Conservation (phyloP, 164 flowering plant species). For the Aristolochia contorta region DNA sequence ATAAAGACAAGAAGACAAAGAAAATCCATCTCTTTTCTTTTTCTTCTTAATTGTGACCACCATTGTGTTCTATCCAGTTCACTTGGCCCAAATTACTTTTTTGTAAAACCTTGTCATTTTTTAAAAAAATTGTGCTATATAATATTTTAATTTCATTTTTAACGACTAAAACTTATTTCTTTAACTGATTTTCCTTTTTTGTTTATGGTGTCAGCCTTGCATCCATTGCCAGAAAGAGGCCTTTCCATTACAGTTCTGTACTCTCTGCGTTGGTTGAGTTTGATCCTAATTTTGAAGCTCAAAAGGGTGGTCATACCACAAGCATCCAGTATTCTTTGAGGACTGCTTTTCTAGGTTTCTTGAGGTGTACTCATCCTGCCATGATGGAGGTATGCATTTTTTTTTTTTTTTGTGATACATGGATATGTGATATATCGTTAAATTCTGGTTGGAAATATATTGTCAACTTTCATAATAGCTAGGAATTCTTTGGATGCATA, state of each 20-base stretch:
- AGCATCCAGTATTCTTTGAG: constrained; percentile 81
- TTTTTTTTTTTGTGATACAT: background rate
- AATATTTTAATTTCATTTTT: too few relatives aligned
- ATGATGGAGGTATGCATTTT: constrained; percentile 55
- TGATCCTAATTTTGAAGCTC: constrained; percentile 40
- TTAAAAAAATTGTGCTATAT: background rate
- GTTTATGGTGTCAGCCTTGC: constrained; percentile 55
- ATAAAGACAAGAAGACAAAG: too few relatives aligned
- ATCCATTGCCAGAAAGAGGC: constrained; percentile 79
- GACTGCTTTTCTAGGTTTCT: constrained; percentile 86
- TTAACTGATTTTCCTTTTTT: background rate
- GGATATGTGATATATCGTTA: background rate
- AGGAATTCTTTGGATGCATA: too few relatives aligned
- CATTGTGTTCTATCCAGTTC: too few relatives aligned
- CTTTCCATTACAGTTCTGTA: constrained; percentile 41
- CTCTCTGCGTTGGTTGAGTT: constrained; percentile 65
- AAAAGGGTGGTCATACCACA: constrained; percentile 54
- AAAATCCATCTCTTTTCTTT: too few relatives aligned
- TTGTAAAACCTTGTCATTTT: too few relatives aligned
- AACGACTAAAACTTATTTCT: background rate
- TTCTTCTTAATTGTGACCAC: too few relatives aligned
- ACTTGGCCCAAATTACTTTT: too few relatives aligned
- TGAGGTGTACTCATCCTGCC: constrained; percentile 61
- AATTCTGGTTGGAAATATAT: background rate
- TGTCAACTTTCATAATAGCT: background rate